Conservation (phyloP, 2,329 filamentous ascomycete species). For the Fusarium coicis region DNA sequence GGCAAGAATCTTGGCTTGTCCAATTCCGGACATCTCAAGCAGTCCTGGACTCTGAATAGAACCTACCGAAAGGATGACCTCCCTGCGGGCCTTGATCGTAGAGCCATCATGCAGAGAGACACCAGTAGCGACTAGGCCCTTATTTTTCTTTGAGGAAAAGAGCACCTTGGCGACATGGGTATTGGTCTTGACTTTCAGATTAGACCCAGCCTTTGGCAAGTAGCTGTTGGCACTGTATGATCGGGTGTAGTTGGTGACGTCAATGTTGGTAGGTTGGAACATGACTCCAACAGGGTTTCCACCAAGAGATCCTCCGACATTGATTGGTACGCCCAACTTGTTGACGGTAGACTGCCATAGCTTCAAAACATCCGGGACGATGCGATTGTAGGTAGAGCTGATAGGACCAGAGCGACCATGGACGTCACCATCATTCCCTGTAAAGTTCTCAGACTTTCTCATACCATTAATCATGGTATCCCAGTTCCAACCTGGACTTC, state of each 20-base stretch:
- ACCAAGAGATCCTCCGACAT: background rate
- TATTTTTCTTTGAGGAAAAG: background rate
- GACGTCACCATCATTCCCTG: background rate
- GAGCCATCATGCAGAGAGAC: background rate
- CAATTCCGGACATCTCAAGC: background rate
- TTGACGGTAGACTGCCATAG: background rate
- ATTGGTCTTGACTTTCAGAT: background rate
- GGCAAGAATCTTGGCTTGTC: background rate
- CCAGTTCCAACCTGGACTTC: background rate
- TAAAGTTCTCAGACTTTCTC: background rate
- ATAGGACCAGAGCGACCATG: background rate
- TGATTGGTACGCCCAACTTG: background rate
- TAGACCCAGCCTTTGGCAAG: background rate
- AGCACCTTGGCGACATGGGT: background rate
- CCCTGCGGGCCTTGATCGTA: background rate
- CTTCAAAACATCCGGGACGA: background rate
- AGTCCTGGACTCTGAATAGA: background rate
- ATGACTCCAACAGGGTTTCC: background rate
- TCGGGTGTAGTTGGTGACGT: background rate
- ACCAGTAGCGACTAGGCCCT: background rate
- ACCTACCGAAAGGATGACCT: background rate
- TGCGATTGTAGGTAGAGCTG: background rate
- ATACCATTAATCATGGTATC: background rate
- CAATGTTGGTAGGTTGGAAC: background rate
- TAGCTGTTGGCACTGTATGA: background rate